These are phyloP conservation scores for Trichoderma afroharzianum DNA, from an alignment of 2,329 filamentous ascomycete genomes.

Conservation along the genomic window DNA sequence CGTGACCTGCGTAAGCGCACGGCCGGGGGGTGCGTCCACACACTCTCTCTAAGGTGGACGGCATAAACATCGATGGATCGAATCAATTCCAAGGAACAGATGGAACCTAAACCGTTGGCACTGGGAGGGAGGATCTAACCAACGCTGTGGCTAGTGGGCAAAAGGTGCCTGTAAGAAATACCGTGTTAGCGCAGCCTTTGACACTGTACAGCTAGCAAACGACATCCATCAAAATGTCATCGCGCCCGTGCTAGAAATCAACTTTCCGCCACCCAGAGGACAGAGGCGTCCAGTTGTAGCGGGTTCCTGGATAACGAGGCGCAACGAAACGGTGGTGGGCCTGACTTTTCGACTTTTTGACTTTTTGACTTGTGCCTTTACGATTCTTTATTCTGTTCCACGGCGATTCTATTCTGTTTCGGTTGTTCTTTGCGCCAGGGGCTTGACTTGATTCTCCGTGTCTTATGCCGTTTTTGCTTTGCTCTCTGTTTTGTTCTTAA, in stretches of 20 bases:
- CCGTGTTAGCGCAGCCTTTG: accelerated
- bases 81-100: too few species aligned
- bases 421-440: neutral
- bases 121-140: neutral
- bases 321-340: neutral
- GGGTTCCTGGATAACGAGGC: conserved; percentile 10
- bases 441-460: neutral
- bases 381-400: neutral
- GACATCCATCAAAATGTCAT: neutral
- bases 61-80: too few species aligned
- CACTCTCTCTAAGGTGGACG: neutral
- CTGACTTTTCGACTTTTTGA: neutral
- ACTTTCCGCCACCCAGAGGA: neutral
- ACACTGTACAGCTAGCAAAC: neutral
- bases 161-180: neutral
- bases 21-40: conserved; percentile 7
- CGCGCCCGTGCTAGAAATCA: neutral
- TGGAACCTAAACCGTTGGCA: too few species aligned
- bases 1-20: conserved; percentile 15
- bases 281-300: neutral
- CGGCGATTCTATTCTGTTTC: neutral
- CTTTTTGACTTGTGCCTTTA: neutral
- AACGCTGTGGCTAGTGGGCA: neutral
- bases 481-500: neutral
- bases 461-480: neutral